These are phyloP conservation scores for Mycosphaerelloides madeirae DNA, from an alignment of 2,329 filamentous ascomycete genomes.

Conservation along the genomic window DNA sequence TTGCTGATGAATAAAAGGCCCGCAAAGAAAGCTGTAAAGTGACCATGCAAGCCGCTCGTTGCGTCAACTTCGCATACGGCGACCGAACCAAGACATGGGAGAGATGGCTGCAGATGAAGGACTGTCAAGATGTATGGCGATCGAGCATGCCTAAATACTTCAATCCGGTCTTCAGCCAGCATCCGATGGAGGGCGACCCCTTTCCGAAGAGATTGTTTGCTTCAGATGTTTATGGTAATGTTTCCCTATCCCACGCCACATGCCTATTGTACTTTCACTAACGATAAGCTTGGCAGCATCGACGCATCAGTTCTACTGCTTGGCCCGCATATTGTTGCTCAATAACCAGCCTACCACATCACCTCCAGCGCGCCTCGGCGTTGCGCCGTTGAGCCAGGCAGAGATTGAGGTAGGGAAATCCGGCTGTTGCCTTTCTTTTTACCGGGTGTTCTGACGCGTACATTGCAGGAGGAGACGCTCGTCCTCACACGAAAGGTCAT, in stretches of 20 bases:
- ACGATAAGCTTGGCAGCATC: constrained; percentile 2
- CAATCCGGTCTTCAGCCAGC: not conserved
- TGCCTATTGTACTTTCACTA: not conserved
- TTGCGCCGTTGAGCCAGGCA: not conserved
- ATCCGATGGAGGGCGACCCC: constrained; percentile 4
- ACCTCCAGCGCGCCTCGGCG: constrained; percentile 3
- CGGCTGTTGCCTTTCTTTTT: too few species aligned
- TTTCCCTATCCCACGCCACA: constrained; percentile 1
- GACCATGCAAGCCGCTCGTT: constrained; percentile 3
- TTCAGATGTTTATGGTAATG: constrained; percentile 8
- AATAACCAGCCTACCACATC: constrained; percentile 4
- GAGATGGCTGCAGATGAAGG: constrained; percentile 5
- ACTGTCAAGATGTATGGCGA: constrained; percentile 1
- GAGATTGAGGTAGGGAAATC: constrained; percentile 3
- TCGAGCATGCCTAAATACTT: constrained; percentile 6
- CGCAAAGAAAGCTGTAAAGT: constrained; percentile 6
- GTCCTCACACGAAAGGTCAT: constrained; percentile 1
- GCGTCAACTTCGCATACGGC: constrained; percentile 6
- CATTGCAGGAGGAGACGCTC: not conserved
- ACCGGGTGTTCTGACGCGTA: not conserved
- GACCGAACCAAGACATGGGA: constrained; percentile 7
- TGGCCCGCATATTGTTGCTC: constrained; percentile 2
- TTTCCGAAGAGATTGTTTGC: constrained; percentile 10
- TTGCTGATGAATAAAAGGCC: too few species aligned
- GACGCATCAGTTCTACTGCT: constrained; percentile 1